These are phyloP conservation scores for Malus domestica DNA, from an alignment of 306 rosid genomes.

Conservation along the genomic window DNA sequence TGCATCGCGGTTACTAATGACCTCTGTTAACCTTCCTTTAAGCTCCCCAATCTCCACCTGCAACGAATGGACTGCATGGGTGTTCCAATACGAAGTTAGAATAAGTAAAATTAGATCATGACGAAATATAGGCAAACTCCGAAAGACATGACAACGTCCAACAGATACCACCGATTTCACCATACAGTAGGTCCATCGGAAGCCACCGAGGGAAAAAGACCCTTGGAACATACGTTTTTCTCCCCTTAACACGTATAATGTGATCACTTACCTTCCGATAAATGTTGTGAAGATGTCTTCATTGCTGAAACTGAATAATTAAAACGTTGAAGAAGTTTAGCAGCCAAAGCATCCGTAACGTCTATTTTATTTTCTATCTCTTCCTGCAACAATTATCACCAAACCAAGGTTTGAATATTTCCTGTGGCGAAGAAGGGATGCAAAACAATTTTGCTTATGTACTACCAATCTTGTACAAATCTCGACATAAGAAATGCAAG, in stretches of 20 bases:
- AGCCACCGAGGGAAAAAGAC: neutral
- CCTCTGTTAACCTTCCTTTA: constrained; percentile 91
- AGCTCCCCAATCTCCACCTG: constrained; percentile 92
- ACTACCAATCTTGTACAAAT: neutral
- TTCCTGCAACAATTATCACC: constrained; percentile 47
- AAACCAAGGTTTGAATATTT: constrained; percentile 1
- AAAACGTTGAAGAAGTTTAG: constrained; percentile 76
- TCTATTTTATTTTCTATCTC: constrained; percentile 80
- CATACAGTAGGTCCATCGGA: neutral
- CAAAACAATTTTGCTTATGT: neutral
- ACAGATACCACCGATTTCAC: neutral
- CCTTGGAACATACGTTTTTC: neutral
- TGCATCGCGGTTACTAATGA: constrained; percentile 78
- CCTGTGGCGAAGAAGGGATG: neutral
- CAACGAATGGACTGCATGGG: constrained; percentile 60
- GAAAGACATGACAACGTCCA: neutral
- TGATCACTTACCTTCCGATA: constrained; percentile 68
- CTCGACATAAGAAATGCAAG: neutral
- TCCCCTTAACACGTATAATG: neutral
- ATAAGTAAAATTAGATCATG: neutral
- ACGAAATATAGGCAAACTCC: neutral
- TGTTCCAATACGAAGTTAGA: constrained; percentile 13
- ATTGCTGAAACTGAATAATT: constrained; percentile 70
- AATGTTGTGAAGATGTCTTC: constrained; percentile 74
- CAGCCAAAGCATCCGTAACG: constrained; percentile 75